Base-by-base conservation (phyloP, 192 early-diverging fungal genomes). In the Backusella tarrabulga region DNA sequence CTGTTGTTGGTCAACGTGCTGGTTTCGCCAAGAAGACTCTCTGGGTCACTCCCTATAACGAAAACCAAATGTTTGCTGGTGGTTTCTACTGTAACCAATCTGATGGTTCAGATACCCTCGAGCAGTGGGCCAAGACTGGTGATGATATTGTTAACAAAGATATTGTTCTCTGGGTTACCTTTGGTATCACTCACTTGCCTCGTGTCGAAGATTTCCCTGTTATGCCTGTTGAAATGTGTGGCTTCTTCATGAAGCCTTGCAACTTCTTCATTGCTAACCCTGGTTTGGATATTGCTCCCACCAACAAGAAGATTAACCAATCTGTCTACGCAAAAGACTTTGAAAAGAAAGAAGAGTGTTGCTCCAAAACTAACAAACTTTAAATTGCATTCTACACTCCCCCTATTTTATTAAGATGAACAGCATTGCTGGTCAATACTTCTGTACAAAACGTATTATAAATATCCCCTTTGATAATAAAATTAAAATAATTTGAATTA, bases 1-100 rank as follows among this genome's bases (percentile, higher is more conserved):
- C 82, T 15, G 66, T 83, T 67, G 82, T 83, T 7, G 76, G 71
- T 34, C 44, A 76, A 29, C 79, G 82, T 69, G 82, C 82, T 78
- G 79, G 79, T 54, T 83, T 83, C 46, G 78, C 82, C 32, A 77
- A 76, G 29, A 83, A 83, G 74, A 75, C 77, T 35, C 17, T 83
- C 6, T 83, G 82, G 82, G 82, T 80, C 4, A 83, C 82, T 35
- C 82, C 78, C 40, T 83, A 83, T 26, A 23, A 83, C 52, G 82
- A 83, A 69, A 46, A 83, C 6, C 76, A 83, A 72, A 54, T 83
- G 52, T 83, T 80, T 67, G 78, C 82, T 41, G 82, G 78, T 76
- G 82, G 82, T 68, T 83, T 83, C 73, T 83, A 83, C 73, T 80
- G 78, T 46, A 83, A 83, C 60, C 82, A 83, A 68, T 72, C 81